phyloP scores from a whole-genome alignment of 1,284 basidiomycete species.

The Volvariella surrecta region DNA sequence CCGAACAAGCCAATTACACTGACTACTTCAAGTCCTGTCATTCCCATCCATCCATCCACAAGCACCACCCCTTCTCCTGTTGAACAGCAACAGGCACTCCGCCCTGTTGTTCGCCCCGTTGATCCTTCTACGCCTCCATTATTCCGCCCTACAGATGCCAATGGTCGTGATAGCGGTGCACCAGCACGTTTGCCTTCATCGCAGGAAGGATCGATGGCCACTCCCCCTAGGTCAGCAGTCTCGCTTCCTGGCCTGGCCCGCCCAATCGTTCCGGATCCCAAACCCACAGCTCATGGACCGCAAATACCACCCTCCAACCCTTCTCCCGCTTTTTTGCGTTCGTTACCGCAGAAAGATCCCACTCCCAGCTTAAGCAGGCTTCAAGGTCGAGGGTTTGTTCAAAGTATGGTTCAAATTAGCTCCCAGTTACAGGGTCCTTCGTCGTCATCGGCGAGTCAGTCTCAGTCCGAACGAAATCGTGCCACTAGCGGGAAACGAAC shows the following conservation, averaged over 20 bases:
- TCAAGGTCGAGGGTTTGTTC: slow-evolving; percentile 78
- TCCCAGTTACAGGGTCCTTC: slow-evolving; percentile 37
- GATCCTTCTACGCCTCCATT: slow-evolving; percentile 10
- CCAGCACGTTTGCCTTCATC: slow-evolving; percentile 7
- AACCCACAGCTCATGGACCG: slow-evolving; percentile 33
- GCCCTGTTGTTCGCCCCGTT: too few relatives aligned
- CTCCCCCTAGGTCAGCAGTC: slow-evolving; percentile 25
- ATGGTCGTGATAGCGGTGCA: slow-evolving; percentile 7
- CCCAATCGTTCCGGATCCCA: slow-evolving; percentile 43
- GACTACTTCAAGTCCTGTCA: slow-evolving; percentile 9
- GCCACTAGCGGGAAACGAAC: slow-evolving; percentile 28
- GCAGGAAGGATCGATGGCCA: slow-evolving; percentile 21
- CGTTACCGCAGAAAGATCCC: slow-evolving; percentile 52
- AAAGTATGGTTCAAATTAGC: slow-evolving; percentile 67
- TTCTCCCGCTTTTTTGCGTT: slow-evolving; percentile 54
- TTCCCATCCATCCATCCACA: too few relatives aligned
- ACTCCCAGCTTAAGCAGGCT: slow-evolving; percentile 74
- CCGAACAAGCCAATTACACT: slow-evolving; percentile 26
- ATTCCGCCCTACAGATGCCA: slow-evolving; percentile 8
- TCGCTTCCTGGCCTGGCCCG: slow-evolving; percentile 42
- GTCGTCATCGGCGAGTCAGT: slow-evolving; percentile 21
- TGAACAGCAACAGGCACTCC: too few relatives aligned
- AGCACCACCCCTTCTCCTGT: too few relatives aligned
- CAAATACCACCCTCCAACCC: slow-evolving; percentile 36
- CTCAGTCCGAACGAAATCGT: slow-evolving; percentile 22